Percentiles rank a stretch among this genome's conserved stretches.
Evolutionary conservation across 139 green algal genomes (phyloP).

Genomic region (Pleodorina starrii): DNA sequence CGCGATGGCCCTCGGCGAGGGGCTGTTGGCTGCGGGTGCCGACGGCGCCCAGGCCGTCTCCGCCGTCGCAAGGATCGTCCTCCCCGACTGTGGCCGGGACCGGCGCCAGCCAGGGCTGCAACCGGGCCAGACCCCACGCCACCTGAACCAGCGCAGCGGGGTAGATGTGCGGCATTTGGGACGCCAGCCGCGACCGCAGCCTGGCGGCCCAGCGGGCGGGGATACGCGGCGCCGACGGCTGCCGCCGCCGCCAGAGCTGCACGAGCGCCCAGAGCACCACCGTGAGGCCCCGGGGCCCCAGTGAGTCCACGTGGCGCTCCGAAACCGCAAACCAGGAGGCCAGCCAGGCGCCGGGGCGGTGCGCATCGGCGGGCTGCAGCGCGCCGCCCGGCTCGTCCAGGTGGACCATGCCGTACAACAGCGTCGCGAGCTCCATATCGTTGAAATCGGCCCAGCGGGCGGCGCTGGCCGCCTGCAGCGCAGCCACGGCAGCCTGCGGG

Average conservation of each 20-base stretch:
- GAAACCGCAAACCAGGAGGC: slow-evolving; percentile 24
- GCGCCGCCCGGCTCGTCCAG: neutral
- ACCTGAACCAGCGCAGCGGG: slow-evolving; percentile 27
- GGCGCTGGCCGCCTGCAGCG: slow-evolving; percentile 14
- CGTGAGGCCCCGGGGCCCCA: slow-evolving; percentile 4
- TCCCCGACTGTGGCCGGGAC: no score
- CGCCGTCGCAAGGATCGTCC: no score
- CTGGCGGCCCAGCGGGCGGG: neutral
- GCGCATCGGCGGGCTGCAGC: neutral
- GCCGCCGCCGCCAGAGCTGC: neutral
- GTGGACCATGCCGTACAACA: slow-evolving; percentile 42
- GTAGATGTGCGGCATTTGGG: slow-evolving; percentile 28
- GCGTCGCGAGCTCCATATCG: neutral
- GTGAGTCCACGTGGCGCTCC: neutral
- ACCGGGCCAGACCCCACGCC: slow-evolving; percentile 19
- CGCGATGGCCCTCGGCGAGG: no score
- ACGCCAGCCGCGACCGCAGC: slow-evolving; percentile 3
- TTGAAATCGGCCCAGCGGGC: neutral
- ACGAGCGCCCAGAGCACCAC: slow-evolving; percentile 24
- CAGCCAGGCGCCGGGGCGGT: neutral
- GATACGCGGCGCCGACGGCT: neutral
- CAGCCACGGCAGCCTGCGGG: neutral
- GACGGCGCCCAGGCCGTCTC: no score
- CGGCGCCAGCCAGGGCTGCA: slow-evolving; percentile 36
- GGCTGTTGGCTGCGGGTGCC: no score